phyloP scores from a whole-genome alignment of 306 rosid genomes.

The Pterocarpus macrocarpus region DNA sequence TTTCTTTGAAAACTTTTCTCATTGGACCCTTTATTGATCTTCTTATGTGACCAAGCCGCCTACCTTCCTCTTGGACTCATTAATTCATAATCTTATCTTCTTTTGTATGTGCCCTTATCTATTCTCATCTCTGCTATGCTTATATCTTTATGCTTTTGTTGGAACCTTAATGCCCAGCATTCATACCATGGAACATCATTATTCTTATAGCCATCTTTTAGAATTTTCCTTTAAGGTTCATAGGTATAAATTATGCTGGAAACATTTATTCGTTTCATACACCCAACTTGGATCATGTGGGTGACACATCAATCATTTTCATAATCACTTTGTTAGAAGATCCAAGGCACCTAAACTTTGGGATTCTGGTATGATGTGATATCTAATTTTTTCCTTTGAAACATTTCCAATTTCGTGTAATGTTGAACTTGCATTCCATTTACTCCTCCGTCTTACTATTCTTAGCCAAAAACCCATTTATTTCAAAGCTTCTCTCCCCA shows the following conservation, averaged over 20 bases:
- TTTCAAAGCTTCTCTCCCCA: background rate
- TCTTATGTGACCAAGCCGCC: background rate
- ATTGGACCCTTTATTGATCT: background rate
- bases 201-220: background rate
- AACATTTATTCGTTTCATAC: background rate
- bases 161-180: background rate
- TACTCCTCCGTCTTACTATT: background rate
- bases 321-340: background rate
- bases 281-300: background rate
- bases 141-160: background rate
- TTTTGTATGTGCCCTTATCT: background rate
- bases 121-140: background rate
- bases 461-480: background rate
- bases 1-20: background rate
- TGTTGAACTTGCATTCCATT: slow-evolving; percentile 1
- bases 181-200: background rate
- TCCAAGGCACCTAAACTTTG: background rate
- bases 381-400: too few relatives aligned
- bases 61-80: background rate
- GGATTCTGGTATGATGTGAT: background rate
- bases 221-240: background rate
- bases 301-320: background rate
- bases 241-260: background rate
- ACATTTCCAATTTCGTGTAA: background rate
- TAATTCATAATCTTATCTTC: background rate